Evolutionary conservation across 805 yeast genomes (phyloP), one percentile per base, ranked within the genome.

Genomic region (Torulaspora microellipsoides): DNA sequence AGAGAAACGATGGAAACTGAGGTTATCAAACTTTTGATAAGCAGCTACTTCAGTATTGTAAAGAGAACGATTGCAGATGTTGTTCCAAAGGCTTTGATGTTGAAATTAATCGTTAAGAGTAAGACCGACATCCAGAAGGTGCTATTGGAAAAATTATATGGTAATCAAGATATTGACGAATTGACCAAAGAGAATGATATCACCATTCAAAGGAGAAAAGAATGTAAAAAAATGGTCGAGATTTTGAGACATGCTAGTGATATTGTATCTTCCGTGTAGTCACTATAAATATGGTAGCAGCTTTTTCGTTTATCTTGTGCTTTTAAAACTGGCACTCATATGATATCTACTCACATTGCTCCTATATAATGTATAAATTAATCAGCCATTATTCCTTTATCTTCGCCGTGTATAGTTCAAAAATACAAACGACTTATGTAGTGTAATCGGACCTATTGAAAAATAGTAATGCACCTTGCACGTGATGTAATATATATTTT

Each of bases 1-100:
- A 82, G 97, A 55, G 99, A 93, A 70, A 80, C 91, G 17, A 83
- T 86, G 79, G 99, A 93, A 67, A 91, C 98, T 1, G 99, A 93
- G 62, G 97, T 93, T 31, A 93, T 93, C 62, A 93, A 93, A 71
- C 75, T 93, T 47, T 76, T 93, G 62, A 91, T 93, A 52, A 78
- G 83, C 40, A 87, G 96, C 23, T 93, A 93, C 68, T 93, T 84
- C 71, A 80, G 80, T 60, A 93, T 93, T 63, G 96, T 93, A 38
- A 88, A 90, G 70, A 80, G 95, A 63, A 87, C 97, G 1, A 83
- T 93, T 56, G 84, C 95, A 15, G 99, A 93, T 63, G 72, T 90
- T 58, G 83, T 93, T 54, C 99, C 99, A 54, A 93, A 93, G 70
- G 95, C 97, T 3, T 78, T 93, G 51, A 89, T 90, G 95, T 75